Evolutionary conservation across 2,329 filamentous ascomycete species (phyloP).

Genomic region (Aspergillus quadrilineatus): DNA sequence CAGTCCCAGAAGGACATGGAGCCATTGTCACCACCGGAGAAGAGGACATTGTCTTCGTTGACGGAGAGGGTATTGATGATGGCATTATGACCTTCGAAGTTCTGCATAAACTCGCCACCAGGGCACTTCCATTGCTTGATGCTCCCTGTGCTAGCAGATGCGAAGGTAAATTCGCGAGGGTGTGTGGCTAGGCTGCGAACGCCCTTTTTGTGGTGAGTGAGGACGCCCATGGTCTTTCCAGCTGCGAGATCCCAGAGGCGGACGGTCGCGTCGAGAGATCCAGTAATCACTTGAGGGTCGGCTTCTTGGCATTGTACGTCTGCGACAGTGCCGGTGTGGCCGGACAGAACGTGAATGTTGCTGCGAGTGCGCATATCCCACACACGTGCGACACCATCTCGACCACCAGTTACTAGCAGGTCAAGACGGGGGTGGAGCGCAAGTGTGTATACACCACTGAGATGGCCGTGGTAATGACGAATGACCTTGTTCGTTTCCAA

Average conservation of each 20-base stretch:
- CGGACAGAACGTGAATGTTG: constrained; percentile 89
- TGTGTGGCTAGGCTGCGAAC: constrained; percentile 82
- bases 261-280: constrained; percentile 88
- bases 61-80: constrained; percentile 94
- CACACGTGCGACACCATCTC: constrained; percentile 89
- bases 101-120: constrained; percentile 97
- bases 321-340: constrained; percentile 87
- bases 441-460: constrained; percentile 92
- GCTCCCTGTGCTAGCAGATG: constrained; percentile 82
- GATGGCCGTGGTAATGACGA: constrained; percentile 92
- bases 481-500: constrained; percentile 99
- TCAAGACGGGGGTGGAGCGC: constrained; percentile 92
- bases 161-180: constrained; percentile 94
- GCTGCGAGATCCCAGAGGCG: constrained; percentile 94
- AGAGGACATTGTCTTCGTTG: constrained; percentile 92
- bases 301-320: constrained; percentile 92
- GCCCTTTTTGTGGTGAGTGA: constrained; percentile 98
- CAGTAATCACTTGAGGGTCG: constrained; percentile 91
- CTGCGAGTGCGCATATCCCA: constrained; percentile 98
- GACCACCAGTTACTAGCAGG: constrained; percentile 88
- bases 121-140: constrained; percentile 99
- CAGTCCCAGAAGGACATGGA: constrained; percentile 98
- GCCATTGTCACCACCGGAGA: constrained; percentile 93
- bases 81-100: constrained; percentile 93
- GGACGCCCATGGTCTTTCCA: constrained; percentile 90